phyloP scores from a whole-genome alignment of 2,329 filamentous ascomycete species.

The Xylaria sp. region DNA sequence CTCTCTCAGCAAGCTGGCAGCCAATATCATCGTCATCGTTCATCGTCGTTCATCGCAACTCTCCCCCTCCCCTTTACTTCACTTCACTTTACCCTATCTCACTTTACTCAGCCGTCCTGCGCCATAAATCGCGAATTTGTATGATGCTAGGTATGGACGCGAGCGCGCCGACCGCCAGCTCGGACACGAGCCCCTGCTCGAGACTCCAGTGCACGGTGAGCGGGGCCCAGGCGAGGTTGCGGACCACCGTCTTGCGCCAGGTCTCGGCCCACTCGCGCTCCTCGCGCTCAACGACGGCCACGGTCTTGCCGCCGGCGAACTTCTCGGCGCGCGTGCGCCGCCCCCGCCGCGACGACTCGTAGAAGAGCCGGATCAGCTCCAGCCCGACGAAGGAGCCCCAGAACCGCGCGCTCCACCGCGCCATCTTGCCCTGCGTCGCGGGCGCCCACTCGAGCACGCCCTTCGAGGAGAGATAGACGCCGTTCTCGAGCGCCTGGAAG shows the following conservation, averaged over 20 bases:
- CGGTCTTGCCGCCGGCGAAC: conserved; percentile 57
- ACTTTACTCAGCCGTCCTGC: conserved; percentile 46
- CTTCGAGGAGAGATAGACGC: conserved; percentile 79
- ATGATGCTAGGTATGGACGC: conserved; percentile 57
- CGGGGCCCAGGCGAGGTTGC: conserved; percentile 81
- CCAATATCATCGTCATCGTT: neutral
- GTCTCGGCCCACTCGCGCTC: conserved; percentile 56
- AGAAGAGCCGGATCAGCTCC: conserved; percentile 75
- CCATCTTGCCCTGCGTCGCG: conserved; percentile 69
- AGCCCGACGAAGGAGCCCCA: conserved; percentile 83
- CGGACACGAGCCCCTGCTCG: conserved; percentile 71
- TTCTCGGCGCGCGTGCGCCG: conserved; percentile 49
- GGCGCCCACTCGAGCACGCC: conserved; percentile 71
- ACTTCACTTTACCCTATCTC: no score
- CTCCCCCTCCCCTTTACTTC: no score
- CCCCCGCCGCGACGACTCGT: conserved; percentile 57
- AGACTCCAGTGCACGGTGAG: conserved; percentile 86
- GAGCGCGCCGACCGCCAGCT: conserved; percentile 67
- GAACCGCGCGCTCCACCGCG: conserved; percentile 78
- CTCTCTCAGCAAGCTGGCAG: neutral
- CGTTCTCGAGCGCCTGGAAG: conserved; percentile 87
- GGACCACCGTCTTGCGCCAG: conserved; percentile 75
- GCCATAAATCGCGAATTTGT: conserved; percentile 50
- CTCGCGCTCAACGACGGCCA: conserved; percentile 47
- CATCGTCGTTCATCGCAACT: neutral